Evolutionary conservation across 805 yeast genomes (phyloP), one percentile per base, ranked within the genome.

Genomic region (Hanseniaspora lindneri): DNA sequence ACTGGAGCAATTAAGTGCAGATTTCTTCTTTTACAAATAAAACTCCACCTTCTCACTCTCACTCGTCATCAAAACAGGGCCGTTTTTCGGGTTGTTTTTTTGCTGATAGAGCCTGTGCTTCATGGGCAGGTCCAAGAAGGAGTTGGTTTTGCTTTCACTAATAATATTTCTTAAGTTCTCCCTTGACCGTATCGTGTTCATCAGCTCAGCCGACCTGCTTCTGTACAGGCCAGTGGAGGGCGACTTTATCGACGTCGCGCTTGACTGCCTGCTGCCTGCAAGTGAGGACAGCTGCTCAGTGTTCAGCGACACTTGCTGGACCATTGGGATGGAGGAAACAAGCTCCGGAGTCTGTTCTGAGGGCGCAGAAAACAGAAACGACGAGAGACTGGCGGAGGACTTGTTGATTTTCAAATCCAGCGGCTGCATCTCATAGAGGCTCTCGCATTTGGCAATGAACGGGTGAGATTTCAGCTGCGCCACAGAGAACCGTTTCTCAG

Each of bases 401-500:
- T 40, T 47, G 16, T 47, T 47, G 3, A 40, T 21, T n/a, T 47
- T 47, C 17, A 40, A 16, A 24, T 47, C 23, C 1, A 19, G 36
- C 4, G 20, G 24, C 7, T 33, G 29, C 41, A 40, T 25, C 13
- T 47, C 36, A 34, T 47, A n/a, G 4, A 34, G 21, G 10, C 44
- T 33, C 21, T 27, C 23, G 17, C 51, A 61, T 16, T 57, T 54
- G n/a, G 53, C 55, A 2, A 63, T 55, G 42, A 63, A 63, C 1
- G 75, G 73, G 57, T 77, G 83, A 4, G 53, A 47, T 43, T 70
- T 58, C 33, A 75, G 66, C 28, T 68, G 65, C 2, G 56, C 58
- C 0, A 79, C 74, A 0, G 74, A 67, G 13, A 71, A 64, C 36
- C 89, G 67, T 47, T 67, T 55, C 0, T 51, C 47, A 1, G 75